phyloP scores from a whole-genome alignment of 257 asterid genomes.

The Fraxinus quadrangulata region DNA sequence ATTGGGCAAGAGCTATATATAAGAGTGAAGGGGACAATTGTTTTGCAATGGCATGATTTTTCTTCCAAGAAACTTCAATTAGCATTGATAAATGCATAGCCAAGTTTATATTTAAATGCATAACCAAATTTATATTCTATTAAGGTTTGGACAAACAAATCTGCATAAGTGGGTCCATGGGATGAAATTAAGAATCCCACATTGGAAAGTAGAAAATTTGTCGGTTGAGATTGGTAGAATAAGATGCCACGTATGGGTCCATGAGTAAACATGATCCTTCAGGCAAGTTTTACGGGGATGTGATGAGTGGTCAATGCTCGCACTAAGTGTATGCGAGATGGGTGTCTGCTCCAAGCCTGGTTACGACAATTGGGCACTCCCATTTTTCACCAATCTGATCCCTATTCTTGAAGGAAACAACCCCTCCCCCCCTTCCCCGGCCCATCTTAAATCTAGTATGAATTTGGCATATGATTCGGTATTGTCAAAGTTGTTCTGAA shows the following conservation, averaged over 20 bases:
- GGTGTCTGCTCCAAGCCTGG: conserved; percentile 55
- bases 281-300: conserved; percentile 55
- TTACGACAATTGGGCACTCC: conserved; percentile 57
- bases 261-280: conserved; percentile 18
- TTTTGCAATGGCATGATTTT: too few relatives aligned
- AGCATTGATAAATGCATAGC: too few relatives aligned
- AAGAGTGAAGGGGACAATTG: conserved; percentile 30
- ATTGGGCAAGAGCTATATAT: conserved; percentile 39
- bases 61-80: too few relatives aligned
- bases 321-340: conserved; percentile 50
- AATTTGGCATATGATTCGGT: too few relatives aligned
- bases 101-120: too few relatives aligned
- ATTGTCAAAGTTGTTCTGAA: too few relatives aligned
- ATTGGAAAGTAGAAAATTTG: neutral
- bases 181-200: conserved; percentile 34
- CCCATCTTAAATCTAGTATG: too few relatives aligned
- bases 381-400: conserved; percentile 49
- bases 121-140: too few relatives aligned
- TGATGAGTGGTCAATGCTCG: conserved; percentile 61
- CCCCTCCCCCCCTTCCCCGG: too few relatives aligned
- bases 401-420: conserved; percentile 22
- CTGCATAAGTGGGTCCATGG: too few relatives aligned
- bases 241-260: accelerated
- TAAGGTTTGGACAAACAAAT: too few relatives aligned
- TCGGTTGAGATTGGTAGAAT: neutral